These are phyloP conservation scores for Schizophyllum amplum DNA, from an alignment of 1,284 basidiomycete species.

Conservation along the genomic window DNA sequence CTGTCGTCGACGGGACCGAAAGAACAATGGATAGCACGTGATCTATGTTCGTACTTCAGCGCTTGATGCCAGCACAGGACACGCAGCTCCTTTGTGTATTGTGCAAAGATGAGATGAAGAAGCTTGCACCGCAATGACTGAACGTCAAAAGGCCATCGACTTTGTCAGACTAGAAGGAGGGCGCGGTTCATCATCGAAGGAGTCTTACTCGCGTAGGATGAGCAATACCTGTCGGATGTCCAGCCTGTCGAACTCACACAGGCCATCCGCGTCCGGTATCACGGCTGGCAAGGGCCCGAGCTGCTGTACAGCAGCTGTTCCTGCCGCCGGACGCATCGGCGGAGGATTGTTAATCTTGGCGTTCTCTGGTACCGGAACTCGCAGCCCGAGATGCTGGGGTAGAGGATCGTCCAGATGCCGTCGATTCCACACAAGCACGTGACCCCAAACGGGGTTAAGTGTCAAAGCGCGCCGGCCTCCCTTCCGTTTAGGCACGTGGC, in stretches of 20 bases:
- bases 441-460: no score
- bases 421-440: no score
- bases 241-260: constrained; percentile 45
- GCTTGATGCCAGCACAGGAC: no score
- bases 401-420: constrained; percentile 49
- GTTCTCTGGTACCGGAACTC: constrained; percentile 30
- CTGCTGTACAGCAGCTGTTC: neutral
- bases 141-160: constrained; percentile 38
- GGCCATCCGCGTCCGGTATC: constrained; percentile 23
- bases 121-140: constrained; percentile 47
- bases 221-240: constrained; percentile 27
- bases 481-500: no score
- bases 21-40: no score
- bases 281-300: constrained; percentile 4
- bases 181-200: no score
- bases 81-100: no score
- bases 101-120: no score
- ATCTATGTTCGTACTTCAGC: no score
- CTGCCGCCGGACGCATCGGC: constrained; percentile 1
- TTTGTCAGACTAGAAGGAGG: constrained; percentile 31
- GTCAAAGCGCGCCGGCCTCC: no score
- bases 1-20: no score
- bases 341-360: neutral
- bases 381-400: constrained; percentile 48
- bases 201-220: no score